Evolutionary conservation across 1,284 basidiomycete species (phyloP).

Genomic region (Sparassis latifolia): DNA sequence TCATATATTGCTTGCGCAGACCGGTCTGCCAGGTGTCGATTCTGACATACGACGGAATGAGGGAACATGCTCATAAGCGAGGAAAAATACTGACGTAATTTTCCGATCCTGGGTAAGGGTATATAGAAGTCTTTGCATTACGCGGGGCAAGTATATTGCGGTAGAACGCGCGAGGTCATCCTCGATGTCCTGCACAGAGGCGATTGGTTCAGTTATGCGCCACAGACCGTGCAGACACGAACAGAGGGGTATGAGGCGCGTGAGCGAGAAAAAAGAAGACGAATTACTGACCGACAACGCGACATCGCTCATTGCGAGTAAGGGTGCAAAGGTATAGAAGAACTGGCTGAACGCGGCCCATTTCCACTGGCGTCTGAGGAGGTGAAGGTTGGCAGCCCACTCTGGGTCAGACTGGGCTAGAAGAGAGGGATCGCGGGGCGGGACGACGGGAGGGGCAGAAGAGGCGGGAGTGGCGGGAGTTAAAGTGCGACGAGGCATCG

Average conservation of each 20-base stretch:
- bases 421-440: conserved; percentile 17
- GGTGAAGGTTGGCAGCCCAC: conserved; percentile 36
- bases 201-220: conserved; percentile 8
- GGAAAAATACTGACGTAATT: conserved; percentile 50
- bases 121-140: conserved; percentile 68
- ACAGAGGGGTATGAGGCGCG: conserved; percentile 3
- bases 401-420: conserved; percentile 19
- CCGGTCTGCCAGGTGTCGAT: conserved; percentile 69
- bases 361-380: conserved; percentile 66
- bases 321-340: conserved; percentile 66
- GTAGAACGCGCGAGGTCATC: conserved; percentile 62
- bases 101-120: conserved; percentile 76
- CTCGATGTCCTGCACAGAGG: conserved; percentile 57
- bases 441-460: conserved; percentile 17
- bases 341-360: conserved; percentile 82
- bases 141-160: conserved; percentile 54
- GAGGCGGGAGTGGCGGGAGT: conserved; percentile 23
- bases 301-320: conserved; percentile 62
- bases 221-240: not conserved
- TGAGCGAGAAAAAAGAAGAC: conserved; percentile 7
- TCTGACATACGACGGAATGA: conserved; percentile 31
- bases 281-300: conserved; percentile 47
- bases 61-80: conserved; percentile 8
- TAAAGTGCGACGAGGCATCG: conserved; percentile 29
- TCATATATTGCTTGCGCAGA: conserved; percentile 65